Evolutionary conservation across 1,139 yeast genomes (phyloP).

Genomic region (Kodamaea suecica): DNA sequence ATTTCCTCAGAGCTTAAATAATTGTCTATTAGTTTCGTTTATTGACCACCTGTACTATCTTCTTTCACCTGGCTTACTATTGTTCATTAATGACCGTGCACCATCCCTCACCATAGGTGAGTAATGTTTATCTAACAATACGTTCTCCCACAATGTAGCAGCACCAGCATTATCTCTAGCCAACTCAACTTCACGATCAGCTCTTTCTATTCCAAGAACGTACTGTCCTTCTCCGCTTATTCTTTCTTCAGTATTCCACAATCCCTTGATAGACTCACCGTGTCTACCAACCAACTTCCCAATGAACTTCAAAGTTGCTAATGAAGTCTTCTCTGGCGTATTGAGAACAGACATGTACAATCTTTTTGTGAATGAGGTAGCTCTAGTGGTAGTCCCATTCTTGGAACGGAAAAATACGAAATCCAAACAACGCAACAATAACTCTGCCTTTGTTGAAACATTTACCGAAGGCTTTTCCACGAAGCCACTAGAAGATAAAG

Average conservation of each 20-base stretch:
- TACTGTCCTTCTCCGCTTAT: conserved; percentile 67
- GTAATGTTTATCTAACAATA: conserved; percentile 74
- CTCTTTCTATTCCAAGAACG: conserved; percentile 60
- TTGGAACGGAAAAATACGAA: conserved; percentile 75
- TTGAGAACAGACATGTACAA: conserved; percentile 64
- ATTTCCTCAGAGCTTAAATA: too few relatives aligned
- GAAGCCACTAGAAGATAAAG: conserved; percentile 41
- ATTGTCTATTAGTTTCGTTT: too few relatives aligned
- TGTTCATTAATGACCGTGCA: conserved; percentile 42
- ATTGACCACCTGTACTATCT: too few relatives aligned
- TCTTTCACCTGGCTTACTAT: conserved; percentile 24
- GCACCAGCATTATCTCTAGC: conserved; percentile 83
- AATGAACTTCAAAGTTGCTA: conserved; percentile 72
- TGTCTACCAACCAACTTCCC: conserved; percentile 72
- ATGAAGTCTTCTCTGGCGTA: conserved; percentile 82
- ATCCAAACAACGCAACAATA: conserved; percentile 74
- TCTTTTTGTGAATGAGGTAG: conserved; percentile 81
- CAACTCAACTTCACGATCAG: conserved; percentile 48
- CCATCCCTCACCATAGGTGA: conserved; percentile 69
- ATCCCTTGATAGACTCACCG: conserved; percentile 62
- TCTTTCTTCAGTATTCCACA: conserved; percentile 86
- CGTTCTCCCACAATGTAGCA: conserved; percentile 87
- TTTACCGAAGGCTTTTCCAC: conserved; percentile 67
- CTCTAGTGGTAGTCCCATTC: conserved; percentile 68
- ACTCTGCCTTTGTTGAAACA: conserved; percentile 85